phyloP scores from a whole-genome alignment of 768 basidiomycete genomes.

The Zangia roseola region DNA sequence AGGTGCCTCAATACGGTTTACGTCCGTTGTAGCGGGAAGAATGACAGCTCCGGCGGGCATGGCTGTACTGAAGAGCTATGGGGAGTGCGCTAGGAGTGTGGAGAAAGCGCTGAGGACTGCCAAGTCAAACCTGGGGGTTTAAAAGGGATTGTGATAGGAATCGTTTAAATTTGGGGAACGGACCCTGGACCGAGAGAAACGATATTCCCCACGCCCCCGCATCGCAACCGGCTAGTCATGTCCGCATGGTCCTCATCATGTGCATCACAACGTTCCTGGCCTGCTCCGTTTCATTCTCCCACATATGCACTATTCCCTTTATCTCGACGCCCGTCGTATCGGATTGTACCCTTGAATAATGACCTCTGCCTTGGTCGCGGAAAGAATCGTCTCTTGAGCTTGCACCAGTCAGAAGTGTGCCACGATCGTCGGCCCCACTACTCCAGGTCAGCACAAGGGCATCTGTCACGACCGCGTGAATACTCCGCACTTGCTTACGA shows the following conservation, averaged over 20 bases:
- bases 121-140: constrained; percentile 1
- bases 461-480: too few relatives aligned
- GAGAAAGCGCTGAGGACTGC: constrained; percentile 4
- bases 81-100: background rate
- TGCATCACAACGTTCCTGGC: constrained; percentile 8
- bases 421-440: too few relatives aligned
- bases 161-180: constrained; percentile 1
- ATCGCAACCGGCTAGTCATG: constrained; percentile 21
- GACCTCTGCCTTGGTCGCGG: too few relatives aligned
- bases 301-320: too few relatives aligned
- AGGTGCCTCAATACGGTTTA: constrained; percentile 19
- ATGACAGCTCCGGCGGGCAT: constrained; percentile 18
- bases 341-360: too few relatives aligned
- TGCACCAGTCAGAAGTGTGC: too few relatives aligned
- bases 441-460: too few relatives aligned
- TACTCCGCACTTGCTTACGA: too few relatives aligned
- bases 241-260: constrained; percentile 16
- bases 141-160: background rate
- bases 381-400: too few relatives aligned
- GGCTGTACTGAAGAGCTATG: background rate
- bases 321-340: too few relatives aligned
- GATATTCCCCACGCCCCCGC: constrained; percentile 18
- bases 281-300: background rate
- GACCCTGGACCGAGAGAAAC: constrained; percentile 1
- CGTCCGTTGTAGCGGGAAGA: background rate